phyloP scores from a whole-genome alignment of 2,329 filamentous ascomycete species.

The Colletotrichum echinochloae region DNA sequence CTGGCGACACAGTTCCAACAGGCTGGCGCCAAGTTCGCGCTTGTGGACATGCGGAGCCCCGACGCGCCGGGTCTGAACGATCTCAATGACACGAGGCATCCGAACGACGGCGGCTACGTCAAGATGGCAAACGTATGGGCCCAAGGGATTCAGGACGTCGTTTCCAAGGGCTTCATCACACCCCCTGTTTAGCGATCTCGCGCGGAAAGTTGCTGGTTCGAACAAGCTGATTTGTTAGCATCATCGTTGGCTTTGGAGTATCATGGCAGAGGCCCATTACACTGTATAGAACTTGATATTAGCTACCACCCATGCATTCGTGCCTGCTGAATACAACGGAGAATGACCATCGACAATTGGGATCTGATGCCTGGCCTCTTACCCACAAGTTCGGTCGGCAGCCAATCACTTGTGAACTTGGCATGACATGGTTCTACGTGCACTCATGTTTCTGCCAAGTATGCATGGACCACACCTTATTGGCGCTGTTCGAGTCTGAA shows the following conservation, averaged over 20 bases:
- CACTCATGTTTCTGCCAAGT: not conserved
- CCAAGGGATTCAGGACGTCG: conserved; percentile 35
- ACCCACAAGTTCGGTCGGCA: not conserved
- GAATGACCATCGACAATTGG: not conserved
- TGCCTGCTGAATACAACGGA: not conserved
- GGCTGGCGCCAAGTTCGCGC: conserved; percentile 38
- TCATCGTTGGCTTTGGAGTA: not conserved
- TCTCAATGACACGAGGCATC: conserved; percentile 35
- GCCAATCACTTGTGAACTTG: not conserved
- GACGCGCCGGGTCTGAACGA: conserved; percentile 38
- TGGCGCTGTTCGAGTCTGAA: not conserved
- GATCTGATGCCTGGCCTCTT: not conserved
- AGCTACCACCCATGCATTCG: not conserved
- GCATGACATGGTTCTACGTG: not conserved
- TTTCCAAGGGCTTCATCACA: conserved; percentile 35
- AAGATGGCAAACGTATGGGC: conserved; percentile 41
- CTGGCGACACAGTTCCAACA: conserved; percentile 26
- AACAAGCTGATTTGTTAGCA: no score
- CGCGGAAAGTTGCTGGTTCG: not conserved
- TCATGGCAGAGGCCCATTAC: not conserved
- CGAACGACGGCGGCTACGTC: conserved; percentile 34
- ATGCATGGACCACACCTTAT: not conserved
- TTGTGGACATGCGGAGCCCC: conserved; percentile 43
- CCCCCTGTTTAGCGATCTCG: not conserved
- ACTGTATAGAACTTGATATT: not conserved